phyloP scores from a whole-genome alignment of 768 basidiomycete genomes.

The Hygrophorus pudorinus region DNA sequence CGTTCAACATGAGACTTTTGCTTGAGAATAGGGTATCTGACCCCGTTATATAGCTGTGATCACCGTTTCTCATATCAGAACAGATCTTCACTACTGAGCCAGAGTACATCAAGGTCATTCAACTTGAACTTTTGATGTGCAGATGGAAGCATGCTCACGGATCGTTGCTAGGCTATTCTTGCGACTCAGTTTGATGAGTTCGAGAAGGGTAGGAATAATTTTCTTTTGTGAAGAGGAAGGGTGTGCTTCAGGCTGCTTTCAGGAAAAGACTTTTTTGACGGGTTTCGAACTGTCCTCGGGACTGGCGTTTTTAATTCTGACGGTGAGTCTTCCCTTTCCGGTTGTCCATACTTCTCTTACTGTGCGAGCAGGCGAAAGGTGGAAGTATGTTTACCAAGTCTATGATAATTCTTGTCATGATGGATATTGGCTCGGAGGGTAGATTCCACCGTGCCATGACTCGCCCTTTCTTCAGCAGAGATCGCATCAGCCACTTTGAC shows the following conservation, averaged over 20 bases:
- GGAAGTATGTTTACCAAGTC: constrained; percentile 40
- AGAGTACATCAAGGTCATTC: constrained; percentile 33
- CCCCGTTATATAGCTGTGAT: not conserved
- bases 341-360: not conserved
- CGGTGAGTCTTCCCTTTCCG: constrained; percentile 23
- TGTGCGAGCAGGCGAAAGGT: constrained; percentile 41
- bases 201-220: constrained; percentile 26
- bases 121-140: not conserved
- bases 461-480: constrained; percentile 59
- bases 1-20: constrained; percentile 18
- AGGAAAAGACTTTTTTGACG: constrained; percentile 18
- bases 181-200: constrained; percentile 39
- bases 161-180: constrained; percentile 24
- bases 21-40: constrained; percentile 21
- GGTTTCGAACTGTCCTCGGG: constrained; percentile 33
- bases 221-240: constrained; percentile 1
- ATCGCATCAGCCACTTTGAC: constrained; percentile 52
- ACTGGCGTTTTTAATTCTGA: constrained; percentile 53
- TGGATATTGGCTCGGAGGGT: not conserved
- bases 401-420: not conserved
- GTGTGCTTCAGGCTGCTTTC: not conserved
- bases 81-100: constrained; percentile 36
- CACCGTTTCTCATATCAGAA: not conserved
- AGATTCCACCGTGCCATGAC: constrained; percentile 39
- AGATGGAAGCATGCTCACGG: not conserved